Conservation (phyloP, 2,329 filamentous ascomycete genomes). For the Lasiodiplodia sp. region DNA sequence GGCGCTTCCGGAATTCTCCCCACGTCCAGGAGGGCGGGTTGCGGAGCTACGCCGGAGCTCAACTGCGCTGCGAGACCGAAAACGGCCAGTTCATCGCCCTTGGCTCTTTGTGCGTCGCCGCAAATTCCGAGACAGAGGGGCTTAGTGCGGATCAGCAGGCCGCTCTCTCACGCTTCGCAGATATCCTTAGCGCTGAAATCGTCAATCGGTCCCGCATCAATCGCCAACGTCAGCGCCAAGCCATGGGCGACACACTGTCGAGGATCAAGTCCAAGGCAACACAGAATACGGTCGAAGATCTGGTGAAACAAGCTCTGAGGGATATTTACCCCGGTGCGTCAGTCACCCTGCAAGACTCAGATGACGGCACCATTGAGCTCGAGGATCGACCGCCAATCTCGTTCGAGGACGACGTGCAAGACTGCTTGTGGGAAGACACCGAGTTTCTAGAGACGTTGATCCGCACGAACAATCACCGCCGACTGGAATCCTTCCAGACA, state of each 20-base stretch:
- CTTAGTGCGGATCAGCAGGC: slow-evolving; percentile 44
- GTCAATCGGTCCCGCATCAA: slow-evolving; percentile 47
- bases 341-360: slow-evolving; percentile 40
- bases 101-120: slow-evolving; percentile 55
- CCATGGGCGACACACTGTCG: slow-evolving; percentile 47
- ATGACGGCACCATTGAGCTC: slow-evolving; percentile 37
- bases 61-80: slow-evolving; percentile 50
- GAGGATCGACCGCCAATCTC: slow-evolving; percentile 40
- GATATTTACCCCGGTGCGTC: slow-evolving; percentile 46
- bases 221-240: slow-evolving; percentile 51
- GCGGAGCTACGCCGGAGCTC: slow-evolving; percentile 52
- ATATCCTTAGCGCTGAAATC: slow-evolving; percentile 53
- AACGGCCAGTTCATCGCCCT: slow-evolving; percentile 50
- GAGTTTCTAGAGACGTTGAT: slow-evolving; percentile 52
- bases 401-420: slow-evolving; percentile 42
- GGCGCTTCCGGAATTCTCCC: slow-evolving; percentile 53
- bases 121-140: slow-evolving; percentile 41
- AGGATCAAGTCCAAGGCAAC: slow-evolving; percentile 28
- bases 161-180: slow-evolving; percentile 47
- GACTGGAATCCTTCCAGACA: slow-evolving; percentile 38
- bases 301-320: slow-evolving; percentile 41
- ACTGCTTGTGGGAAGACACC: slow-evolving; percentile 56
- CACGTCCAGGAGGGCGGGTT: slow-evolving; percentile 52
- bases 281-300: slow-evolving; percentile 37
- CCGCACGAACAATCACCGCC: slow-evolving; percentile 44